A percentile compares a stretch with the other conserved stretches of the same genome.
Conservation (phyloP, 768 basidiomycete genomes). For the Suillus subaureus region DNA sequence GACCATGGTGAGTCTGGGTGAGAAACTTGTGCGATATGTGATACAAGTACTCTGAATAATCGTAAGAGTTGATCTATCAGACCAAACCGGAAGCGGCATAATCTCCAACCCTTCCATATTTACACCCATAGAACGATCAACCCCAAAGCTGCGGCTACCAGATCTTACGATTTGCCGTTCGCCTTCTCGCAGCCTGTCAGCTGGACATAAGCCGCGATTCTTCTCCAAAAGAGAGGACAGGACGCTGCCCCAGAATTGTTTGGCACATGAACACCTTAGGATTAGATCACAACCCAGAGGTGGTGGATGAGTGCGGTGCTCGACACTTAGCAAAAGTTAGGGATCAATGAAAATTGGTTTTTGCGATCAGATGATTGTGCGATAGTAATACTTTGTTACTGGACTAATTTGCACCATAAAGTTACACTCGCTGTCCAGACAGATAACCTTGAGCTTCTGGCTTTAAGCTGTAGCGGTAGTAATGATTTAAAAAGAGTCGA, state of each 20-base stretch:
- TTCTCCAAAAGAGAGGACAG: slow-evolving; percentile 1
- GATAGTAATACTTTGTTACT: background rate
- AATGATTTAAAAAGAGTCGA: background rate
- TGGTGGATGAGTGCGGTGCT: background rate
- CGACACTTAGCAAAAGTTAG: background rate
- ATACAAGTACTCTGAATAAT: no score
- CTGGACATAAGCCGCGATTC: slow-evolving; percentile 34
- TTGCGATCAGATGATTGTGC: background rate
- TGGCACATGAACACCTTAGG: background rate
- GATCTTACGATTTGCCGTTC: slow-evolving; percentile 30
- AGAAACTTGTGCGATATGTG: background rate
- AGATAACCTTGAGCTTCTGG: background rate
- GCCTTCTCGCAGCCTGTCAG: slow-evolving; percentile 36
- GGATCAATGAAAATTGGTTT: background rate
- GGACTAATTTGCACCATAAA: background rate
- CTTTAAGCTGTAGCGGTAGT: background rate
- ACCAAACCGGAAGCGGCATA: no score
- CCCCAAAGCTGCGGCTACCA: slow-evolving; percentile 16
- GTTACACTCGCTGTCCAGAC: background rate
- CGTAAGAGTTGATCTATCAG: no score
- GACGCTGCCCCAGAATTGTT: no score
- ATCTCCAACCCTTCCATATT: slow-evolving; percentile 15
- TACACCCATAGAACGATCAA: slow-evolving; percentile 15
- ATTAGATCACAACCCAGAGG: background rate
- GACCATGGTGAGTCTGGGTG: background rate